A percentile compares a stretch with the other conserved stretches of the same genome.
Evolutionary conservation across 2,329 filamentous ascomycete genomes (phyloP).

Genomic region (Nemania abortiva): DNA sequence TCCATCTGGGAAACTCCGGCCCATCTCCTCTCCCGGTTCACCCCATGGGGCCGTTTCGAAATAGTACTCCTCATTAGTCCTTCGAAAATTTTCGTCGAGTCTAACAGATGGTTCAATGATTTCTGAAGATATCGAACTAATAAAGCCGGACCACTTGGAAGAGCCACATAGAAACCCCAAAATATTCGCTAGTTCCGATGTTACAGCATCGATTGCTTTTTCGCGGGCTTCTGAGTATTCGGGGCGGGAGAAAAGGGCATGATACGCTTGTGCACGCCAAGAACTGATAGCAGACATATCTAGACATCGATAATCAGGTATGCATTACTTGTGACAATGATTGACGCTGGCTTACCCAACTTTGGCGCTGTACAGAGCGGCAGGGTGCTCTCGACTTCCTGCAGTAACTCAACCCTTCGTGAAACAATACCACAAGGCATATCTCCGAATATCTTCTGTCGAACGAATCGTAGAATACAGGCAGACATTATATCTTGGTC

Average conservation of each 20-base stretch:
- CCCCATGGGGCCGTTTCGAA: conserved; percentile 46
- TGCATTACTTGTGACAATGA: too few species aligned
- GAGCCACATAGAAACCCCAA: not conserved
- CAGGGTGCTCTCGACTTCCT: too few species aligned
- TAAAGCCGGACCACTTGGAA: not conserved
- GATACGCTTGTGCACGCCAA: conserved; percentile 17
- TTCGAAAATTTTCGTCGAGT: conserved; percentile 10
- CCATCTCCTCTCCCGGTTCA: conserved; percentile 4
- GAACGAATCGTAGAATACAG: too few species aligned
- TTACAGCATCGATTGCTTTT: not conserved
- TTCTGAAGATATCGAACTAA: conserved; percentile 6
- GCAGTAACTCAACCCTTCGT: too few species aligned
- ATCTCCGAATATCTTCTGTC: too few species aligned
- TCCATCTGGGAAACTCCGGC: too few species aligned
- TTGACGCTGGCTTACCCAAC: too few species aligned
- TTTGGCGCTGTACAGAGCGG: too few species aligned
- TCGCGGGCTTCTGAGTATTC: not conserved
- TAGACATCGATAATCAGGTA: not conserved
- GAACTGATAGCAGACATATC: not conserved
- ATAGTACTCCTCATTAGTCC: not conserved
- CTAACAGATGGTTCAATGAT: conserved; percentile 9
- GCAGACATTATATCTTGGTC: too few species aligned
- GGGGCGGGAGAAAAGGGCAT: conserved; percentile 13
- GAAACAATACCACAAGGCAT: too few species aligned
- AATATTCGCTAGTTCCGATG: conserved; percentile 10